These are phyloP conservation scores for Nemania sp. DNA, from an alignment of 2,329 filamentous ascomycete genomes.

Conservation along the genomic window DNA sequence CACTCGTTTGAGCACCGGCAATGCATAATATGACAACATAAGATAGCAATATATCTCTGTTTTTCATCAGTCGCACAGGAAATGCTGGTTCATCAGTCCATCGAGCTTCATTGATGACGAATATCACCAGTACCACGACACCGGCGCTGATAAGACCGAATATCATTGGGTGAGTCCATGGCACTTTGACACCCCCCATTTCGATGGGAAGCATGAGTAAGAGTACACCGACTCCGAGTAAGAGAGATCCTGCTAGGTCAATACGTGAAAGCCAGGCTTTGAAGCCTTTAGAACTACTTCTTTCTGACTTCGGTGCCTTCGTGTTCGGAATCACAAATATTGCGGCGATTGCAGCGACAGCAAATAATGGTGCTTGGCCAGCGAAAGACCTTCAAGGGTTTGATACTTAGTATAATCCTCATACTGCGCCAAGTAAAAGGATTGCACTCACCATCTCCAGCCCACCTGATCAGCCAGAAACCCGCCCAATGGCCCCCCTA, in stretches of 20 bases:
- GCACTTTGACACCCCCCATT: slow-evolving; percentile 44
- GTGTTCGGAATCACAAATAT: slow-evolving; percentile 42
- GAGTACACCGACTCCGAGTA: slow-evolving; percentile 45
- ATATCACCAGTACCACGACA: slow-evolving; percentile 37
- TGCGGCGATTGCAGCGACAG: slow-evolving; percentile 50
- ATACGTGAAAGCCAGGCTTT: slow-evolving; percentile 52
- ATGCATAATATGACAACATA: slow-evolving; percentile 59
- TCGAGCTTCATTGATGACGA: slow-evolving; percentile 44
- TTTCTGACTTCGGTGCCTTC: slow-evolving; percentile 15
- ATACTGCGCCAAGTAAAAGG: not conserved
- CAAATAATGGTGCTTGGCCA: slow-evolving; percentile 58
- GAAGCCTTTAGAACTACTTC: slow-evolving; percentile 20
- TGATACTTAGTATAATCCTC: slow-evolving; percentile 3
- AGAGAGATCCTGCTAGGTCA: slow-evolving; percentile 59
- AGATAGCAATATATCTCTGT: slow-evolving; percentile 56
- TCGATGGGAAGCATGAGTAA: slow-evolving; percentile 45
- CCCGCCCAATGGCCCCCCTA: slow-evolving; percentile 61
- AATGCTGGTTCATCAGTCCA: slow-evolving; percentile 60
- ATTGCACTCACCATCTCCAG: slow-evolving; percentile 61
- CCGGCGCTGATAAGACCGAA: slow-evolving; percentile 38
- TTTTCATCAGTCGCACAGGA: slow-evolving; percentile 56
- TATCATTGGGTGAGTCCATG: slow-evolving; percentile 45
- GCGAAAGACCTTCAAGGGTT: slow-evolving; percentile 58
- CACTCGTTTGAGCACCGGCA: slow-evolving; percentile 59
- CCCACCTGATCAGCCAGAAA: slow-evolving; percentile 64